Percentiles rank a stretch among this genome's conserved stretches.
Evolutionary conservation across 495 filamentous ascomycete species (phyloP).

Genomic region (Neurospora africana): DNA sequence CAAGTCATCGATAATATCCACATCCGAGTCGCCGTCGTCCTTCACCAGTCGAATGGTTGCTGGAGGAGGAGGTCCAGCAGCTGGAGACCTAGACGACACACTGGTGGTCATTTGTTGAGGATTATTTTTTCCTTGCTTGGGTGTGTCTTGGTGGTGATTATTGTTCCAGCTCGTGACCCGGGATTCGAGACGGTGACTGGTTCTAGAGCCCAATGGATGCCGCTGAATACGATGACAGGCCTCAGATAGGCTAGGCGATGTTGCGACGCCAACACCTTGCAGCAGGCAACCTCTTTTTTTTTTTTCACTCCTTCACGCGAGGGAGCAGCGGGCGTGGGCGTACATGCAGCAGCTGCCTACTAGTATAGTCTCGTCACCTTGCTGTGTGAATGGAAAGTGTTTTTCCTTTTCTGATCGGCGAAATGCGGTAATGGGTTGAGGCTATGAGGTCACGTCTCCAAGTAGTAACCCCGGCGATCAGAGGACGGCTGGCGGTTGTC

Average conservation of each 20-base stretch:
- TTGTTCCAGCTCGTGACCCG: background rate
- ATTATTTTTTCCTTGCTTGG: background rate
- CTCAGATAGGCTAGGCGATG: background rate
- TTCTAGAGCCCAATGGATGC: background rate
- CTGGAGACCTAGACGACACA: background rate
- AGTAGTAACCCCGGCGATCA: background rate
- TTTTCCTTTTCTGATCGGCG: background rate
- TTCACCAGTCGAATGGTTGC: background rate
- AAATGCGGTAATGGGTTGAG: background rate
- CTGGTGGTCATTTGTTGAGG: background rate
- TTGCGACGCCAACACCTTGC: background rate
- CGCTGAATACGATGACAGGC: too few relatives aligned
- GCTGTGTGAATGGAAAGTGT: background rate
- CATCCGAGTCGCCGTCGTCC: background rate
- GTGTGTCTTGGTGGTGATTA: background rate
- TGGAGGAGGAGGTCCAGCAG: background rate
- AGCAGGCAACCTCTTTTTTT: background rate
- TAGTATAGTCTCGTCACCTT: background rate
- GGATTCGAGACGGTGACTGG: background rate
- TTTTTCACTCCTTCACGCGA: background rate
- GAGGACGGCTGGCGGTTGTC: background rate
- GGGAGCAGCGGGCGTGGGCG: background rate
- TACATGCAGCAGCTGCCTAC: background rate
- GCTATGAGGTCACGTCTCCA: background rate
- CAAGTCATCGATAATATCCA: background rate